Conservation (phyloP, 495 filamentous ascomycete species). For the Xylaria curta region DNA sequence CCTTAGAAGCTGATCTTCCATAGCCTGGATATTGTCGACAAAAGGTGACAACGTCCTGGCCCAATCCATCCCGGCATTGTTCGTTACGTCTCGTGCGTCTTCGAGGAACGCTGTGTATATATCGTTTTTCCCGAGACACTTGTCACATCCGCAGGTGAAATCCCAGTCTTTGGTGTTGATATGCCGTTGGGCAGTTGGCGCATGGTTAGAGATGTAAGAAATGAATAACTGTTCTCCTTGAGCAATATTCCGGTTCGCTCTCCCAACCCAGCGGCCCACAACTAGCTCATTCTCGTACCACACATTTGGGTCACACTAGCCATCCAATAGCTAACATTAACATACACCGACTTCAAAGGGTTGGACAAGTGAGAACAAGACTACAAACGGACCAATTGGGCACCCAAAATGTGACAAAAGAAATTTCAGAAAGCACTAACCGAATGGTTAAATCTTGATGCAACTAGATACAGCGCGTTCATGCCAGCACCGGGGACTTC, state of each 20-base stretch:
- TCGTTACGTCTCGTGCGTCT: not conserved
- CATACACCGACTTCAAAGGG: not conserved
- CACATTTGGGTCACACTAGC: constrained; percentile 15
- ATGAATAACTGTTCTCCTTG: constrained; percentile 10
- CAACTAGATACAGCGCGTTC: not conserved
- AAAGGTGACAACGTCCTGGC: not conserved
- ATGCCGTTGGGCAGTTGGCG: not conserved
- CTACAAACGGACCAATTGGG: not conserved
- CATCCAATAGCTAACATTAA: not conserved
- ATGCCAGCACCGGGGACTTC: not conserved
- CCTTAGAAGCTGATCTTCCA: not conserved
- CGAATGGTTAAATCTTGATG: constrained; percentile 19
- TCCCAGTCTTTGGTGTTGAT: not conserved
- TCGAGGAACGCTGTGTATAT: constrained; percentile 2
- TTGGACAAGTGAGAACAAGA: not conserved
- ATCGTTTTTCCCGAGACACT: not conserved
- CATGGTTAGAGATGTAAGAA: not conserved
- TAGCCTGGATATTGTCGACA: not conserved
- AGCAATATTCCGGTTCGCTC: constrained; percentile 1
- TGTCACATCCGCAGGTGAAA: not conserved
- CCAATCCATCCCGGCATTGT: not conserved
- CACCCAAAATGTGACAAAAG: no score
- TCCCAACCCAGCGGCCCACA: not conserved
- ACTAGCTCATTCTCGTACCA: constrained; percentile 1
- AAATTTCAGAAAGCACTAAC: not conserved